Evolutionary conservation across 2,329 filamentous ascomycete species (phyloP), one percentile per base, ranked within the genome.

Genomic region (Lachnellula willkommii): DNA sequence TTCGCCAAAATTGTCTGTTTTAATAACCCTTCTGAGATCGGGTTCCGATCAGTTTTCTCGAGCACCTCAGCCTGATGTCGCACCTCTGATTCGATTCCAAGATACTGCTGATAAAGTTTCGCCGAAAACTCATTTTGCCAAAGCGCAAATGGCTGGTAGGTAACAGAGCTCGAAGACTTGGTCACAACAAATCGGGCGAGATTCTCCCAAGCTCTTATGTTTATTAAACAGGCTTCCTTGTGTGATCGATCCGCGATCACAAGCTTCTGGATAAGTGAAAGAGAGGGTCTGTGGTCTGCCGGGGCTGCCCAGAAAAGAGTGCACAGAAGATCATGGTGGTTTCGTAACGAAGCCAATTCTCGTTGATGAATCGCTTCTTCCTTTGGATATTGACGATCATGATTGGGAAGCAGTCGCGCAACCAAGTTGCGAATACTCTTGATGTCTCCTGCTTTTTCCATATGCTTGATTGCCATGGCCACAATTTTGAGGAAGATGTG

Each of bases 241-340:
- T 88, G 85, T 9, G 84, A 86, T 54, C 73, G 80, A 20, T 75
- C 77, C 0, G 83, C 80, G 17, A 73, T 68, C 3, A 88, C 81
- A 2, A 88, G 74, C 53, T 80, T 75, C 66, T 85, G 80, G 11
- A 88, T 77, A 20, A 82, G 72, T 53, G 77, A 74, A 1, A 79
- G 70, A 5, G 73, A 73, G 4, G 81, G 82, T 7, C 83, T 77
- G 49, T 81, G 64, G 2, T 79, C 76, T 1, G 74, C 66, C 8
- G 84, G 83, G 1, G 81, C 76, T 5, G 79, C 81, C 83, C 83
- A 88, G 66, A 81, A 88, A 4, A 88, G 73, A 0, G 83, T 85
- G 60, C 80, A 83, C 3, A 88, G 73, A 43, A 88, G 77, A 66
- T 88, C 84, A 56, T 88, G 84, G 57, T 88, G 85, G 58, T 88